A percentile compares a stretch with the other conserved stretches of the same genome.
Conservation (phyloP, 805 yeast species). For the Kodamaea lidongshanica region DNA sequence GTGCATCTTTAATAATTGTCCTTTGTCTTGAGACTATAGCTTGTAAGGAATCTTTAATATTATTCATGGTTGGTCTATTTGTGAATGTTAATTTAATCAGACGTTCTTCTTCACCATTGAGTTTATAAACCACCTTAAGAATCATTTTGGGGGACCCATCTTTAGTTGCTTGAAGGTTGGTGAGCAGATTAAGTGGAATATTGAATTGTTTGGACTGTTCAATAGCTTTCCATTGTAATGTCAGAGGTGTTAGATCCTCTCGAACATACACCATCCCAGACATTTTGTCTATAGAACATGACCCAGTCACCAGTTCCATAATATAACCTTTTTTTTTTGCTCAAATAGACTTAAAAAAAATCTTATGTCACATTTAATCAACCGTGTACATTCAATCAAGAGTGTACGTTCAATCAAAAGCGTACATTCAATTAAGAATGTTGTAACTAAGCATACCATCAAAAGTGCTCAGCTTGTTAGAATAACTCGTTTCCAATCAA, state of each 20-base stretch:
- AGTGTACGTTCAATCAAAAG: too few relatives aligned
- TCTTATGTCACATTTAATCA: too few relatives aligned
- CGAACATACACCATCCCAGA: conserved; percentile 36
- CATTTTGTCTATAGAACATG: conserved; percentile 36
- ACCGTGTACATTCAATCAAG: too few relatives aligned
- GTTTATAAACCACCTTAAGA: conserved; percentile 50
- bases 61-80: conserved; percentile 70
- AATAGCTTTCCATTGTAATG: conserved; percentile 39
- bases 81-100: conserved; percentile 52
- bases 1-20: conserved; percentile 42
- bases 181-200: conserved; percentile 30
- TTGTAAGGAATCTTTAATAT: conserved; percentile 60
- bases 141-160: conserved; percentile 61
- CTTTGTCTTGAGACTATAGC: conserved; percentile 62
- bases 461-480: too few relatives aligned
- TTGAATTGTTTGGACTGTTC: conserved; percentile 30
- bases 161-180: conserved; percentile 63
- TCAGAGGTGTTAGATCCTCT: conserved; percentile 38
- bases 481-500: too few relatives aligned
- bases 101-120: conserved; percentile 24
- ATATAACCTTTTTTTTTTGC: not conserved
- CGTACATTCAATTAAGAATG: too few relatives aligned
- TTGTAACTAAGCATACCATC: too few relatives aligned
- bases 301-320: conserved; percentile 30
- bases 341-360: conserved; percentile 1